Evolutionary conservation across 352 stramenopile species (phyloP).

Genomic region (Pythium aquatile): DNA sequence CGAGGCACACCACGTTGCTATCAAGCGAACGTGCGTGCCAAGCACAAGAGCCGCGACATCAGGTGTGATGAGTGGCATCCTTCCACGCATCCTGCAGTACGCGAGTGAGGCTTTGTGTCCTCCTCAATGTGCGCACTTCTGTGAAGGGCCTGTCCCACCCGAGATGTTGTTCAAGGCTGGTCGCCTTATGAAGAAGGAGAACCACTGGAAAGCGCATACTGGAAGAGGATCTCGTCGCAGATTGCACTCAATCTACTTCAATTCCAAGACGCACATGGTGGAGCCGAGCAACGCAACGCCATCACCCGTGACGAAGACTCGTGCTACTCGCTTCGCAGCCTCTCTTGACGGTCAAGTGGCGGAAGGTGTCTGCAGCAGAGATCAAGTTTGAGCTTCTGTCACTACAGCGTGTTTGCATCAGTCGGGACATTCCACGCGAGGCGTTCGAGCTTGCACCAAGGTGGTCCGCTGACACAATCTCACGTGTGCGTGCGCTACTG

Average conservation of each 20-base stretch:
- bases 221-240: neutral
- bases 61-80: slow-evolving; percentile 12
- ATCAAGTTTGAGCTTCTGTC: neutral
- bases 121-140: slow-evolving; percentile 6
- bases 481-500: neutral
- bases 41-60: slow-evolving; percentile 6
- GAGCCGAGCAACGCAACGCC: neutral
- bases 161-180: slow-evolving; percentile 15
- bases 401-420: neutral
- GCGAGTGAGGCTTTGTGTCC: slow-evolving; percentile 9
- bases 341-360: neutral
- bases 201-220: neutral
- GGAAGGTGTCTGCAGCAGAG: neutral
- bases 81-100: slow-evolving; percentile 11
- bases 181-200: neutral
- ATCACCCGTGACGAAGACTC: neutral
- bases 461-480: neutral
- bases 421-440: too few species aligned
- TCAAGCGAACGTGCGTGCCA: slow-evolving; percentile 18
- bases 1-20: slow-evolving; percentile 18
- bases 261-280: neutral
- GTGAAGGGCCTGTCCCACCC: slow-evolving; percentile 12
- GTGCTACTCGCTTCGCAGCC: neutral
- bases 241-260: neutral
- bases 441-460: neutral